phyloP scores from a whole-genome alignment of 768 basidiomycete species.

The Collybia mongolica region DNA sequence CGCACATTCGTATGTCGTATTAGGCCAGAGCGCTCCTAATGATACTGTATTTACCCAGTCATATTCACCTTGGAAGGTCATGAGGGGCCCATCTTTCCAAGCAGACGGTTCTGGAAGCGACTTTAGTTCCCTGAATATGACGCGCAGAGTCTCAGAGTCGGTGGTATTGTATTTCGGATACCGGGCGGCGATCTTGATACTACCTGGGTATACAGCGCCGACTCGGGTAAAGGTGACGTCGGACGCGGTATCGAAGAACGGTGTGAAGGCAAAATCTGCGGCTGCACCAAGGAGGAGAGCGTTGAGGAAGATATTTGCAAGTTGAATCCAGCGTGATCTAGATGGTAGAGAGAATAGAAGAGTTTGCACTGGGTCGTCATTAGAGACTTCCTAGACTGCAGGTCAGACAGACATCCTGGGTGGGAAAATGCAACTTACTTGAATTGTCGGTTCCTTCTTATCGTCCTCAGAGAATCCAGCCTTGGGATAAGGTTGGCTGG shows the following conservation, averaged over 20 bases:
- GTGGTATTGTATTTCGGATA: constrained; percentile 42
- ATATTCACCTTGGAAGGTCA: constrained; percentile 38
- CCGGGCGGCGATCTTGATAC: constrained; percentile 62
- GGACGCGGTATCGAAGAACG: constrained; percentile 52
- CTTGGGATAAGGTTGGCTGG: neutral
- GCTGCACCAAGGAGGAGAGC: constrained; percentile 29
- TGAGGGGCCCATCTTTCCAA: constrained; percentile 57
- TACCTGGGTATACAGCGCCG: constrained; percentile 66
- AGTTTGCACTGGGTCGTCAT: constrained; percentile 5
- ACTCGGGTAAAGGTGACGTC: constrained; percentile 65
- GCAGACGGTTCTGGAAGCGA: constrained; percentile 17
- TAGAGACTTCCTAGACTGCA: constrained; percentile 2
- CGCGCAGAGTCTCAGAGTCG: constrained; percentile 29
- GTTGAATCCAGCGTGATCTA: constrained; percentile 24
- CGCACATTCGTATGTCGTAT: constrained; percentile 70
- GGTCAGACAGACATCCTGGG: neutral
- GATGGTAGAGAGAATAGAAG: constrained; percentile 34
- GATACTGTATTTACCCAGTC: constrained; percentile 63
- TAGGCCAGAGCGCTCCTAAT: constrained; percentile 64
- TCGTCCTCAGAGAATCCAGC: neutral
- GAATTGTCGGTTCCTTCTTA: neutral
- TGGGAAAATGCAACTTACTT: neutral
- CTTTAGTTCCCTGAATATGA: constrained; percentile 44
- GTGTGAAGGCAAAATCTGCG: constrained; percentile 52
- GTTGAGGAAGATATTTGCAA: constrained; percentile 29